Conservation (phyloP, 805 yeast genomes). For the Jamesozyma hellenica region DNA sequence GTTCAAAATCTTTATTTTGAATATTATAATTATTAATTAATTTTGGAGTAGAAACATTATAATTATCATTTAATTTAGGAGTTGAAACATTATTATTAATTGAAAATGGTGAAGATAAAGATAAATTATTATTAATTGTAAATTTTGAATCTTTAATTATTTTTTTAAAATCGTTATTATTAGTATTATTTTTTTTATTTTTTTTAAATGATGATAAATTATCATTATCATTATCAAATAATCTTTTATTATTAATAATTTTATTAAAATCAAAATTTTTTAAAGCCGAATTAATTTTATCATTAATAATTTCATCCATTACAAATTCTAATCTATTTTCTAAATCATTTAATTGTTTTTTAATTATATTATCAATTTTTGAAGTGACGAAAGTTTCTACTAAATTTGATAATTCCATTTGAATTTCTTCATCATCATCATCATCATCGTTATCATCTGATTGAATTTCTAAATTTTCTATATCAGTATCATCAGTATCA, state of each 20-base stretch:
- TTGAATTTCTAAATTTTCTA: not conserved
- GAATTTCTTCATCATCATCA: conserved; percentile 12
- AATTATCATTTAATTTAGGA: not conserved
- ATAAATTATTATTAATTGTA: not conserved
- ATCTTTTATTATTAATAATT: not conserved
- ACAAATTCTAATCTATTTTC: conserved; percentile 10
- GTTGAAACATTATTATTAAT: not conserved
- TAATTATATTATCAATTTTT: conserved; percentile 13
- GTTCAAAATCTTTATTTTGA: not conserved
- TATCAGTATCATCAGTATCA: conserved; percentile 1
- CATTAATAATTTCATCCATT: conserved; percentile 11
- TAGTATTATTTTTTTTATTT: not conserved
- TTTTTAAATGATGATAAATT: not conserved
- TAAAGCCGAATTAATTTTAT: conserved; percentile 7
- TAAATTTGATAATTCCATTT: conserved; percentile 21
- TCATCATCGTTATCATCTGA: conserved; percentile 6
- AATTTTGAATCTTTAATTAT: conserved; percentile 4
- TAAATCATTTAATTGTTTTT: conserved; percentile 11
- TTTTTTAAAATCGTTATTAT: not conserved
- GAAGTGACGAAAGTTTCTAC: conserved; percentile 21
- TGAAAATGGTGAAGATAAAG: not conserved
- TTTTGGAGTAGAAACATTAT: too few relatives aligned
- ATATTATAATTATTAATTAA: not conserved
- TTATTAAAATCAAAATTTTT: conserved; percentile 2
- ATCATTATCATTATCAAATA: not conserved